Base-by-base conservation (phyloP, 805 yeast species). In the Lipomyces lipofer region DNA sequence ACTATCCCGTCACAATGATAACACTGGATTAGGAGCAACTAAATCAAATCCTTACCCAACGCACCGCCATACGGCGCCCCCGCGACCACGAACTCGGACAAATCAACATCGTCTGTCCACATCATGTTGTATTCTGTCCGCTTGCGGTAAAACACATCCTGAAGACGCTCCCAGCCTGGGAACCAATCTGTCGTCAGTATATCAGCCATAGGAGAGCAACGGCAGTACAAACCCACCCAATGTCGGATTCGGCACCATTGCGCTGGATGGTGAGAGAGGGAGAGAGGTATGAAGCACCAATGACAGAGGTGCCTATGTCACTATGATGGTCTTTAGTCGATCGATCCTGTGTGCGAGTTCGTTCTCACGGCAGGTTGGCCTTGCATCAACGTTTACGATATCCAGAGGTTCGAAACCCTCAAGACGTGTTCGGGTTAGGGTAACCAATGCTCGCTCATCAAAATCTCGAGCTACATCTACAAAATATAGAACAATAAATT, bases 91-190 rank as follows among this genome's bases (percentile, higher is more conserved):
- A 72, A 76, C 51, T 80, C 75, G 13, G 65, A 65, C 4, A 80
- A 46, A 25, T 75, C 69, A 9, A 74, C 59, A 6, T 60, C 60
- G 15, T 75, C 69, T 15, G 78, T 47, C 62, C 62, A 58, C 47
- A 51, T 36, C 54, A 58, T 47, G 19, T 32, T 40, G 40, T 58
- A 58, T 44, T 58, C 59, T 5, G 43, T 27, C 5, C 62, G 49
- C 40, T 58, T 75, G 51, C 86, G 74, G 62, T 88, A 90, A 67
- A 79, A 88, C 8, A 81, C 85, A 67, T 82, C 81, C 50, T 81
- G 83, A 17, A 90, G 76, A 59, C 84, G 78, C 67, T 89, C 96
- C 97, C 97, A 90, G 42, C 78, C 78, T 57, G 76, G 55, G 15
- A 60, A 52, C 30, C 63, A 45, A 33, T 66, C 65, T 53, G 78